Conservation (phyloP, 2,329 filamentous ascomycete species). For the Beauveria asiatica region DNA sequence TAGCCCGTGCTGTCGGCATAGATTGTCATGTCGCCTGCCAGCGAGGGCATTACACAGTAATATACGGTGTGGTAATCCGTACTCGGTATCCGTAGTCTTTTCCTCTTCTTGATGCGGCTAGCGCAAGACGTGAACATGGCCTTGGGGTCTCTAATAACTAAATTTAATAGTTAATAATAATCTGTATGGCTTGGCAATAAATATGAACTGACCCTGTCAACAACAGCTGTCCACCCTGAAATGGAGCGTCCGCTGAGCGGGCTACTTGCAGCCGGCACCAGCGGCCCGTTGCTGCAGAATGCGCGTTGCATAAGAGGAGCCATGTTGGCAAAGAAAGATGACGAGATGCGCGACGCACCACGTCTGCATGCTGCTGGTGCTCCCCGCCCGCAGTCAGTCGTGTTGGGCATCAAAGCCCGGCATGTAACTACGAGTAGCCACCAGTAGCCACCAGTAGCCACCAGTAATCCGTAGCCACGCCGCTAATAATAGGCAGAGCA, state of each 20-base stretch:
- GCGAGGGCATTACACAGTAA: not conserved
- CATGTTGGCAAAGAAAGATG: not conserved
- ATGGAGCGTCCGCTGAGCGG: not conserved
- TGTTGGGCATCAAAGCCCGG: constrained; percentile 11
- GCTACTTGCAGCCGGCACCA: constrained; percentile 2
- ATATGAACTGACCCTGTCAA: not conserved
- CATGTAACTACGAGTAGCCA: constrained; percentile 8
- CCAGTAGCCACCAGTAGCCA: not conserved
- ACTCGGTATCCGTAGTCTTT: not conserved
- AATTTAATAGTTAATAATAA: too few species aligned
- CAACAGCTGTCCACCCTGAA: not conserved
- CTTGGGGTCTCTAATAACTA: not conserved
- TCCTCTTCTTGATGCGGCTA: not conserved
- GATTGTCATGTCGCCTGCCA: not conserved
- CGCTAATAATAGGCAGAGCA: not conserved
- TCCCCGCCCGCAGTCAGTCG: constrained; percentile 4
- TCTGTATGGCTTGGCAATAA: not conserved
- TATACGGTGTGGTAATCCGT: constrained; percentile 3
- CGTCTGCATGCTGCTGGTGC: not conserved
- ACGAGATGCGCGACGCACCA: not conserved
- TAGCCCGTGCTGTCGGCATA: too few species aligned
- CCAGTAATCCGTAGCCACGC: not conserved
- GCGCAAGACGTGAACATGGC: not conserved
- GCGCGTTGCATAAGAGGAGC: not conserved
- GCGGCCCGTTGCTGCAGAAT: constrained; percentile 8